phyloP scores from a whole-genome alignment of 495 filamentous ascomycete species.

The Xylaria scruposa region DNA sequence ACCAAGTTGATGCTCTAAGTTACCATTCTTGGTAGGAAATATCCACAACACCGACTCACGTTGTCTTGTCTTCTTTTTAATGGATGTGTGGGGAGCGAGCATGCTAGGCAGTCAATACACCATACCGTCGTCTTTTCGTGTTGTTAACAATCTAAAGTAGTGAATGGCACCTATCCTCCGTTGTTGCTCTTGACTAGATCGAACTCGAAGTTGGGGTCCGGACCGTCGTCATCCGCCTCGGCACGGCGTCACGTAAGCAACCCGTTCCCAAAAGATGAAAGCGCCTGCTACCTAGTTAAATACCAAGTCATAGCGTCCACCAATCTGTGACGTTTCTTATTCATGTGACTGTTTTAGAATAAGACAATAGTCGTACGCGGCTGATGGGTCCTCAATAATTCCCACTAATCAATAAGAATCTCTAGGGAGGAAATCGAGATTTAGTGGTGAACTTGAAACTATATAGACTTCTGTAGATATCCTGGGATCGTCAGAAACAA shows the following conservation, averaged over 20 bases:
- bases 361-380: not conserved
- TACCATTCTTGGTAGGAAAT: not conserved
- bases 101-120: not conserved
- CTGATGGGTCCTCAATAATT: not conserved
- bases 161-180: constrained; percentile 9
- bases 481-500: not conserved
- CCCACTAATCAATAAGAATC: constrained; percentile 17
- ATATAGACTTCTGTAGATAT: constrained; percentile 2
- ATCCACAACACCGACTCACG: not conserved
- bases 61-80: not conserved
- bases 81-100: not conserved
- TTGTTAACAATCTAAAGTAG: not conserved
- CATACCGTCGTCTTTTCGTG: not conserved
- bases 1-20: not conserved
- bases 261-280: constrained; percentile 8
- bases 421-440: not conserved
- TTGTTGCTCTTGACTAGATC: not conserved
- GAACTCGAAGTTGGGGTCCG: constrained; percentile 3
- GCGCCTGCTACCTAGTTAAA: not conserved
- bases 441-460: not conserved
- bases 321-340: constrained; percentile 5
- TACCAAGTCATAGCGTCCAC: constrained; percentile 11
- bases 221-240: constrained; percentile 17
- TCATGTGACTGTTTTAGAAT: not conserved
- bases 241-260: constrained; percentile 10